Conservation (phyloP, 208 protist genomes). For the Acanthamoeba culbertsoni region DNA sequence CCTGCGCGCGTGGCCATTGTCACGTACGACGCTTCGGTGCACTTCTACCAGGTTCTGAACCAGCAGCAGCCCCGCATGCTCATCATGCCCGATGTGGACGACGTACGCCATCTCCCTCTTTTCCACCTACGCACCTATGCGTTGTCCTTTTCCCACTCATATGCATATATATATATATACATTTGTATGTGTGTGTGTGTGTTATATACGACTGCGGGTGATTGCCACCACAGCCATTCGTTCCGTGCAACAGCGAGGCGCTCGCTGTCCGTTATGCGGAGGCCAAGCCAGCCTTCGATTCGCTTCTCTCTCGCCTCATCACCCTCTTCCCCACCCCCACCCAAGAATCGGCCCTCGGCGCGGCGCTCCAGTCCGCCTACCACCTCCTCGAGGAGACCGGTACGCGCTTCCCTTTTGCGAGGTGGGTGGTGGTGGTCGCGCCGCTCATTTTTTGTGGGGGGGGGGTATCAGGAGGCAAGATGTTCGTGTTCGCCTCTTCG, state of each 20-base stretch:
- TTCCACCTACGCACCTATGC: neutral
- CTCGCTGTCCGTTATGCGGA: conserved; percentile 22
- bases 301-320: neutral
- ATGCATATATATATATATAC: too few relatives aligned
- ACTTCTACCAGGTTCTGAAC: conserved; percentile 91
- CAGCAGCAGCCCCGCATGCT: conserved; percentile 89
- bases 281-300: neutral
- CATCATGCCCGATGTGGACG: conserved; percentile 76
- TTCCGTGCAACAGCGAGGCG: conserved; percentile 44
- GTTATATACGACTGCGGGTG: too few relatives aligned
- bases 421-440: too few relatives aligned
- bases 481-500: conserved; percentile 87
- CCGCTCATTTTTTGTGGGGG: conserved; percentile 56
- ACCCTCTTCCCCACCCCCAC: conserved; percentile 35
- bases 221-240: conserved; percentile 76
- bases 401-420: neutral
- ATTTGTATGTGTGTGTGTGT: too few relatives aligned
- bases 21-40: conserved; percentile 89
- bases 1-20: conserved; percentile 70
- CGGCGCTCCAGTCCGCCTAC: conserved; percentile 28
- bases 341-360: conserved; percentile 34
- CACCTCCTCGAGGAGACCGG: conserved; percentile 8
- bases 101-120: neutral
- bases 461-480: conserved; percentile 94
- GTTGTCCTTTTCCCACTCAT: neutral